Evolutionary conservation across 1,284 basidiomycete genomes (phyloP), one percentile per base, ranked within the genome.

Genomic region (Agaricales sp.): DNA sequence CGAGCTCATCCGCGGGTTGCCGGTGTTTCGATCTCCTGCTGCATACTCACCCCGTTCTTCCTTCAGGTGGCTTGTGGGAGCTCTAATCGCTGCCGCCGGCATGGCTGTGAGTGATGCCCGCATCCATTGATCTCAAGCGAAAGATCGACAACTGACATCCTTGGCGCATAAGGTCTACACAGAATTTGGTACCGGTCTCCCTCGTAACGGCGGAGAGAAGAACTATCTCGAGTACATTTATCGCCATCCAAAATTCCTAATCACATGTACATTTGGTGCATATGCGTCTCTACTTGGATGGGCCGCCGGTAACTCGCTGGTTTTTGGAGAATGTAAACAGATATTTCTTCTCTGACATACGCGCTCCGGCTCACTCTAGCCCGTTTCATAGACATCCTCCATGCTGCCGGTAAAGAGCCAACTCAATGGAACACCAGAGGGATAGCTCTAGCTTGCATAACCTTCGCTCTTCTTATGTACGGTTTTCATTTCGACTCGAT

Each of bases 271-370:
- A 2, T 66, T 59, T 47, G 63, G 61, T 2, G 61, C 58, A 3
- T 61, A 65, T 48, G 51, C 49, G 20, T 37, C 24, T 41, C 30
- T 18, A 4, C 19, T 54, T 64, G 65, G 63, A 21, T 67, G 60
- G 57, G 61, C 62, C 4, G 61, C 66, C 3, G 64, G 61, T 6
- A 67, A 64, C 49, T 62, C 62, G 4, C 58, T 67, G 14, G 63
- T 67, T 14, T 68, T 67, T 35, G 64, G 65, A 2, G 63, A 69
- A 62, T 35, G 30, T 68, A 69, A 46, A 54, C n/a, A n/a, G n/a
- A n/a, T n/a, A n/a, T n/a, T n/a, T n/a, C n/a, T n/a, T n/a, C n/a
- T n/a, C n/a, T n/a, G n/a, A n/a, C n/a, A n/a, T n/a, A n/a, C n/a
- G n/a, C n/a, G n/a, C n/a, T n/a, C n/a, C n/a, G n/a, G n/a, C n/a